Evolutionary conservation across 768 basidiomycete genomes (phyloP).

Genomic region (Hortiboletus campestris): DNA sequence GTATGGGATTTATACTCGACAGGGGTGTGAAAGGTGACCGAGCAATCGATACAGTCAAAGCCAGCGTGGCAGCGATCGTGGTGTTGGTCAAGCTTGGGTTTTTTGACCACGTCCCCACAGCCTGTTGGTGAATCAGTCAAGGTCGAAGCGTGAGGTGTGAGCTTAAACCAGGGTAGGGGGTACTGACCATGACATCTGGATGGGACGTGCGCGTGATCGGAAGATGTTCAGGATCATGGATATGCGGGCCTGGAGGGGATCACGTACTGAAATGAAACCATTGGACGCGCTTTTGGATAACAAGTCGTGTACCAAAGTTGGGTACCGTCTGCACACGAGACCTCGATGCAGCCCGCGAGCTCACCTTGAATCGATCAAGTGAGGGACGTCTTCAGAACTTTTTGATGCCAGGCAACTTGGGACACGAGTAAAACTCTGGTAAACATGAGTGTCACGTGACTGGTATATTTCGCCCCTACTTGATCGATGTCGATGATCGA

Average conservation of each 20-base stretch:
- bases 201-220: slow-evolving; percentile 7
- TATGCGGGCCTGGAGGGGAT: not conserved
- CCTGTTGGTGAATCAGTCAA: slow-evolving; percentile 35
- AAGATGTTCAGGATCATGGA: not conserved
- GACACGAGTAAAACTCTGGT: too few relatives aligned
- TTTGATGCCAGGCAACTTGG: not conserved
- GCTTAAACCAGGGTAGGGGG: not conserved
- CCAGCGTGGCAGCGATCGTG: slow-evolving; percentile 54
- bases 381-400: not conserved
- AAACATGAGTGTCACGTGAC: slow-evolving; percentile 6
- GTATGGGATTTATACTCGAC: slow-evolving; percentile 81
- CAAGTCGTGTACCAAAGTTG: not conserved
- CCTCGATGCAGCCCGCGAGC: not conserved
- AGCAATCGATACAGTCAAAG: slow-evolving; percentile 87
- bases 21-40: slow-evolving; percentile 75
- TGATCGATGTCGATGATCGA: too few relatives aligned
- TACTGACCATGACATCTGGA: slow-evolving; percentile 68
- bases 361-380: not conserved
- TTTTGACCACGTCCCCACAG: slow-evolving; percentile 87
- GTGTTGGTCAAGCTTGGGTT: slow-evolving; percentile 90
- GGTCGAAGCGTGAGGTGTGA: not conserved
- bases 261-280: slow-evolving; percentile 77
- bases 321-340: not conserved
- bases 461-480: too few relatives aligned
- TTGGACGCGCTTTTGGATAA: slow-evolving; percentile 19